These are phyloP conservation scores for Fusarium agapanthi DNA, from an alignment of 2,329 filamentous ascomycete species.

Conservation along the genomic window DNA sequence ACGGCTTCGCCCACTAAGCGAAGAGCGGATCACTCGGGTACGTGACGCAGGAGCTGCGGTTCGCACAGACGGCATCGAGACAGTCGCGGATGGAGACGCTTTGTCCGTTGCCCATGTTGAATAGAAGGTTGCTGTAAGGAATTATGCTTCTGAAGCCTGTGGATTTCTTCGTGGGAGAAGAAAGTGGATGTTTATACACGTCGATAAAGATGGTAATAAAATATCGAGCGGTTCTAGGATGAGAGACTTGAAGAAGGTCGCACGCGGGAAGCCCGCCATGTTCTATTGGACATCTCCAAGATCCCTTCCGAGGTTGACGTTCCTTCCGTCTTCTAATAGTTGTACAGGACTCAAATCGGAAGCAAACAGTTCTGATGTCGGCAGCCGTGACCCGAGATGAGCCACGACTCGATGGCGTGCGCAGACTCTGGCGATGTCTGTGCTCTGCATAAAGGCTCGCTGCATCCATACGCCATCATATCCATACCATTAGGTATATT, in stretches of 20 bases:
- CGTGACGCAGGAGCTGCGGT: constrained; percentile 56
- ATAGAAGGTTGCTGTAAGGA: not conserved
- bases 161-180: not conserved
- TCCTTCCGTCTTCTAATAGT: not conserved
- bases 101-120: constrained; percentile 53
- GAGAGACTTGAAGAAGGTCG: not conserved
- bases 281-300: not conserved
- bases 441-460: not conserved
- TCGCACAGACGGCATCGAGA: constrained; percentile 56
- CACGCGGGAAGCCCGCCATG: not conserved
- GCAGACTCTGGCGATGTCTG: not conserved
- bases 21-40: constrained; percentile 56
- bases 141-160: no score
- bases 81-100: constrained; percentile 56
- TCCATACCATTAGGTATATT: accelerated
- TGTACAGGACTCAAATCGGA: no score
- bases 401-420: not conserved
- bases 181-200: not conserved
- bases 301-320: not conserved
- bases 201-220: not conserved
- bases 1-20: constrained; percentile 59
- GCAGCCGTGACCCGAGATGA: not conserved
- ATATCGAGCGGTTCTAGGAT: not conserved
- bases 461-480: not conserved
- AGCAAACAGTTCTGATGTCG: not conserved